phyloP scores from a whole-genome alignment of 192 early-diverging fungal genomes.

The Phycomyces blakesleeanus region DNA sequence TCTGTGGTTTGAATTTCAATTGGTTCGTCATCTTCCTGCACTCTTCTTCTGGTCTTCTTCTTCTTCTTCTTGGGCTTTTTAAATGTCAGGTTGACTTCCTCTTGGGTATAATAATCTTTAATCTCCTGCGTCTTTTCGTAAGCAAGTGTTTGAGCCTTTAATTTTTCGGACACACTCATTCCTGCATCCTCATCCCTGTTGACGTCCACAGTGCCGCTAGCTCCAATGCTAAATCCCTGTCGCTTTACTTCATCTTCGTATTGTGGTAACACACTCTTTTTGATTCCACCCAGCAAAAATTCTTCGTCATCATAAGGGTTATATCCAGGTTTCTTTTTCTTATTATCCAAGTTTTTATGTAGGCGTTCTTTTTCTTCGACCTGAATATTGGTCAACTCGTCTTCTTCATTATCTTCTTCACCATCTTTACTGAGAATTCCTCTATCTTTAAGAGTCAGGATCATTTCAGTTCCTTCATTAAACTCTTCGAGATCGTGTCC shows the following conservation, averaged over 20 bases:
- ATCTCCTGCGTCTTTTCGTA: conserved; percentile 63
- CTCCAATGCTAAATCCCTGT: conserved; percentile 55
- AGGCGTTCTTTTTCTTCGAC: conserved; percentile 65
- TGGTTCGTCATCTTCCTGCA: conserved; percentile 42
- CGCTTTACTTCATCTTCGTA: conserved; percentile 78
- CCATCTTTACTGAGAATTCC: conserved; percentile 47
- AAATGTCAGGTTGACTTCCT: conserved; percentile 73
- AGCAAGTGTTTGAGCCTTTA: conserved; percentile 47
- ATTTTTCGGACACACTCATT: conserved; percentile 39
- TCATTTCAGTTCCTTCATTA: conserved; percentile 62
- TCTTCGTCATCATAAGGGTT: conserved; percentile 77
- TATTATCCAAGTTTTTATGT: conserved; percentile 72
- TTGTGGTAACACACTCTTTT: conserved; percentile 61
- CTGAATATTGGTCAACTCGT: conserved; percentile 69
- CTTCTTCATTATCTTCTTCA: conserved; percentile 54
- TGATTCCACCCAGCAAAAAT: conserved; percentile 41
- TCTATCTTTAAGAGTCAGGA: conserved; percentile 85
- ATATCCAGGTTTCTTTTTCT: conserved; percentile 62
- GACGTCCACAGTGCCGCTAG: conserved; percentile 35
- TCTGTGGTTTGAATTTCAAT: conserved; percentile 19
- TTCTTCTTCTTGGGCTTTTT: conserved; percentile 77
- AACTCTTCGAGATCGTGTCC: conserved; percentile 70
- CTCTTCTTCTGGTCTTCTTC: conserved; percentile 50
- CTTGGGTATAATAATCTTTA: conserved; percentile 87
- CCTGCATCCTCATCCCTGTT: conserved; percentile 6